Evolutionary conservation across 345 rosid species (phyloP).

Genomic region (Hibiscus mutabilis): DNA sequence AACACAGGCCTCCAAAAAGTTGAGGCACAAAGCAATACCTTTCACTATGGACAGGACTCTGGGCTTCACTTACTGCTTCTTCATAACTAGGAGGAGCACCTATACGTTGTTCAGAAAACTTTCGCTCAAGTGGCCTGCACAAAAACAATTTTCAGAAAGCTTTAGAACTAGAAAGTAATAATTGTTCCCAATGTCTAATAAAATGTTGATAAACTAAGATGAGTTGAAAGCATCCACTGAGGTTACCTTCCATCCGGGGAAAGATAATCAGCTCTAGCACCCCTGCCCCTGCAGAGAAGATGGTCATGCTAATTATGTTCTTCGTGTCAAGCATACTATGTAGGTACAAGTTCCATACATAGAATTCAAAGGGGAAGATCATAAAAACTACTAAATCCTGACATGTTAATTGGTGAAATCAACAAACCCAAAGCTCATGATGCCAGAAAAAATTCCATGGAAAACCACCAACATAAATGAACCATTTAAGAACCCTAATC

Average conservation of each 20-base stretch:
- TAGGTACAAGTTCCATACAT: too few species aligned
- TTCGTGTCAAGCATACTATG: background rate
- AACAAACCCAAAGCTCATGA: background rate
- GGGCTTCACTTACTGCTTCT: constrained; percentile 70
- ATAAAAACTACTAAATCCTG: background rate
- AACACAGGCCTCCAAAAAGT: constrained; percentile 4
- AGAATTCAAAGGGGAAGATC: background rate
- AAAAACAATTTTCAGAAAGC: constrained; percentile 12
- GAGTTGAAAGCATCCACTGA: constrained; percentile 13
- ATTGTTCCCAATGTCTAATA: background rate
- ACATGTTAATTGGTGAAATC: background rate
- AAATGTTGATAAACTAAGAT: background rate
- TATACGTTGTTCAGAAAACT: constrained; percentile 77
- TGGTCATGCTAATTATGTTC: constrained; percentile 3
- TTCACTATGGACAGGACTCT: constrained; percentile 62
- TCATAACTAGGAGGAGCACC: constrained; percentile 88
- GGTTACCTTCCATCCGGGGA: constrained; percentile 62
- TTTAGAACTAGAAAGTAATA: background rate
- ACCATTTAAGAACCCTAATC: background rate
- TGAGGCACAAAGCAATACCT: constrained; percentile 43
- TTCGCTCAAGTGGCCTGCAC: constrained; percentile 55
- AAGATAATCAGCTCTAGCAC: constrained; percentile 57
- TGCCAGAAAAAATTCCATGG: background rate
- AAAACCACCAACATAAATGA: background rate
- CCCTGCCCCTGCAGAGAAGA: constrained; percentile 39